Percentiles rank a stretch among this genome's conserved stretches.
These are phyloP conservation scores for Metarhizium humberi DNA, from an alignment of 2,329 filamentous ascomycete genomes.

Conservation along the genomic window DNA sequence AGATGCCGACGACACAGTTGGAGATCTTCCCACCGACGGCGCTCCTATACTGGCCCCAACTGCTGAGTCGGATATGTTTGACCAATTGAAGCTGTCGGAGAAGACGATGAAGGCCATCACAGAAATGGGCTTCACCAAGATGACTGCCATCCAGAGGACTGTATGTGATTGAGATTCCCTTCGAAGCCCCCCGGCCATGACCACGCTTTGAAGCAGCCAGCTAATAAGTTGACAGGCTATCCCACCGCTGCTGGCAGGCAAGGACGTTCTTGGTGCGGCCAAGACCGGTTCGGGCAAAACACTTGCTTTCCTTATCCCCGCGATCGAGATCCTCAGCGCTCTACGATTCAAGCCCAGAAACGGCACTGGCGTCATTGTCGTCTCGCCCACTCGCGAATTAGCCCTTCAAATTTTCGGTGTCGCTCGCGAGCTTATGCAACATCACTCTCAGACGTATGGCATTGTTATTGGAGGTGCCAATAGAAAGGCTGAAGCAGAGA, in stretches of 20 bases:
- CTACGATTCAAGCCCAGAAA: constrained; percentile 93
- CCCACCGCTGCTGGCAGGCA: constrained; percentile 77
- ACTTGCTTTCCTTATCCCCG: constrained; percentile 85
- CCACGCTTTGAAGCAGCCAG: neutral
- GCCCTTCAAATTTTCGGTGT: constrained; percentile 96
- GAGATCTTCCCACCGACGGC: constrained; percentile 26
- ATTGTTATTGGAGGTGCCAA: constrained; percentile 97
- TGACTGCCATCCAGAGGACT: constrained; percentile 89
- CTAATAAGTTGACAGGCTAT: constrained; percentile 44
- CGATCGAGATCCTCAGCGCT: constrained; percentile 83
- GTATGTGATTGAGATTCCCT: constrained; percentile 12
- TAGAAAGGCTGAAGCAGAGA: constrained; percentile 80
- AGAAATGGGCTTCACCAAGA: constrained; percentile 87
- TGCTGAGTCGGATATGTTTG: constrained; percentile 61
- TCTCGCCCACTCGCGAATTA: constrained; percentile 87
- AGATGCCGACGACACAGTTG: constrained; percentile 16
- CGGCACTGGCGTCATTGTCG: constrained; percentile 83
- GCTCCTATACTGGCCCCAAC: constrained; percentile 44
- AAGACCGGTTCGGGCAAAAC: constrained; percentile 98
- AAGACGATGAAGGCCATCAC: constrained; percentile 81
- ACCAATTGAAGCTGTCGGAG: constrained; percentile 75
- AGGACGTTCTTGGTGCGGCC: constrained; percentile 87
- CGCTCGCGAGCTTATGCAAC: constrained; percentile 81
- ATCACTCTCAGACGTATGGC: constrained; percentile 89
- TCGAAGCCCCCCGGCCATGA: neutral